Base-by-base conservation (phyloP, 2,329 filamentous ascomycete species). In the Aspergillus puulaauensis region DNA sequence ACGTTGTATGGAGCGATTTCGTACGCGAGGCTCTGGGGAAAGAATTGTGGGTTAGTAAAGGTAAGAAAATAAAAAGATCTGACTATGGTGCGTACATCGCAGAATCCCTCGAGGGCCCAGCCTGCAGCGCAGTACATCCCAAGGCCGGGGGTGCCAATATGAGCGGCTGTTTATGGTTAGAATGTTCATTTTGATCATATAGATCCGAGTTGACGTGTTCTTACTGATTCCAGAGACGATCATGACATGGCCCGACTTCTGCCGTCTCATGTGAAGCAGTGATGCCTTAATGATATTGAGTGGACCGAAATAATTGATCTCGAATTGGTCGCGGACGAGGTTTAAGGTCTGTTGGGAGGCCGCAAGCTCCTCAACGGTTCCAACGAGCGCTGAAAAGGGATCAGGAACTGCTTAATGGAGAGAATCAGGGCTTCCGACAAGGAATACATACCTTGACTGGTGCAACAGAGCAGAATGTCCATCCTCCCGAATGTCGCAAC, bases 1-100 rank as follows among this genome's bases (percentile, higher is more conserved):
- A 98, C 87, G 76, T 97, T 97, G 80, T 98, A 98, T 0, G 95
- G 95, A 0, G 93, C 90, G 62, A 99, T 90, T 76, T 99, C 95
- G 75, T 97, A 99, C 1, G 93, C 93, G 23, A 99, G 82, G 59
- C 91, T 86, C 80, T 83, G 60, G 2, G 14, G 57, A 46, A 50
- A 54, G 53, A 68, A 47, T 63, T 58, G 53, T 31, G 15, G 21
- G 33, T 58, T 44, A 45, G 24, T 23, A 15, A 19, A 21, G 3
- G 7, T 1, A 27, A n/a, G 15, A 11, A 12, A 15, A 15, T 19
- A 48, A 31, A 17, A 21, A 15, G 15, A 31, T 15, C 33, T 15
- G 15, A 19, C n/a, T 23, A 15, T 24, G 14, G 31, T 50, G 9
- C 71, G 62, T 68, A 83, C 91, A 76, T 98, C 93, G 77, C 93